Evolutionary conservation across 1,284 basidiomycete species (phyloP).

Genomic region (Tilletia walkeri): DNA sequence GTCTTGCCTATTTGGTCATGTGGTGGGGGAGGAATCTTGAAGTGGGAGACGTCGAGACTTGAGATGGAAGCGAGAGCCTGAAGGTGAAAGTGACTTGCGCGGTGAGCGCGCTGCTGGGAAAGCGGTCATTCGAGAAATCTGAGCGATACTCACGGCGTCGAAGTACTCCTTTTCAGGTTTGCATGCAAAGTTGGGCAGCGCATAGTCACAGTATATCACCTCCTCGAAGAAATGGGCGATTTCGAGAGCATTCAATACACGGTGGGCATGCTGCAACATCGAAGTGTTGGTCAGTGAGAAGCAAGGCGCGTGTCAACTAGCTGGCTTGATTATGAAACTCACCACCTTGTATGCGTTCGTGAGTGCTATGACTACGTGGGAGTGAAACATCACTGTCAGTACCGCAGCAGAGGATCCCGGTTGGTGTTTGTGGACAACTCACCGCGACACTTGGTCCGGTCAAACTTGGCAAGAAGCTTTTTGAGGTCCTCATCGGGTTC

Average conservation of each 20-base stretch:
- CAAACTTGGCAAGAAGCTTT: conserved; percentile 73
- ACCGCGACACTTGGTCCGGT: conserved; percentile 69
- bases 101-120: neutral
- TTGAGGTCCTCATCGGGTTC: conserved; percentile 67
- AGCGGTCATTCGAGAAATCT: neutral
- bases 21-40: conserved; percentile 3
- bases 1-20: conserved; percentile 20
- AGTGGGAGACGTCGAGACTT: neutral
- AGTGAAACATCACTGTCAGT: neutral
- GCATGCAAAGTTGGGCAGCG: conserved; percentile 68
- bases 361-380: conserved; percentile 34
- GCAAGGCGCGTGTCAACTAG: neutral
- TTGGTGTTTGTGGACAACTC: conserved; percentile 22
- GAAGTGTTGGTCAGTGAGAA: conserved; percentile 4
- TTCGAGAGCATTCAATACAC: conserved; percentile 73
- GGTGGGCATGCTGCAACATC: conserved; percentile 68
- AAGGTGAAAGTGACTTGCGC: neutral
- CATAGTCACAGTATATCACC: conserved; percentile 78
- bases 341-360: conserved; percentile 52
- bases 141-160: conserved; percentile 22
- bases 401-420: conserved; percentile 20
- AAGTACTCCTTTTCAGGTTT: conserved; percentile 67
- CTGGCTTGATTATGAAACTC: neutral
- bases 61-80: conserved; percentile 5
- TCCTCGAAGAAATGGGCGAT: conserved; percentile 75